phyloP scores from a whole-genome alignment of 176 grass and related monocot species.

The Paspalum notatum region DNA sequence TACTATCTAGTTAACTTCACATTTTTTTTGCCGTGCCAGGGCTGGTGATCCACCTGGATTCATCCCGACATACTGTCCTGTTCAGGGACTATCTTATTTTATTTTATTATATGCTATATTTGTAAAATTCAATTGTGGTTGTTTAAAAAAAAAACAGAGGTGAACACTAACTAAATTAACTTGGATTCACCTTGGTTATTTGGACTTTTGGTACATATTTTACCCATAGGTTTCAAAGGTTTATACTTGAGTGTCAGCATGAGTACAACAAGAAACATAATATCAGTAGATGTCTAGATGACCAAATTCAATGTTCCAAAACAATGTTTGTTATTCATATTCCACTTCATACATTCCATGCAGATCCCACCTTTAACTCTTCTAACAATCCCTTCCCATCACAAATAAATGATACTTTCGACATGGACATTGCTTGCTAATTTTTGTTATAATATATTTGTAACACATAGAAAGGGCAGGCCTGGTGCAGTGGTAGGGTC shows the following conservation, averaged over 20 bases:
- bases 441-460: neutral
- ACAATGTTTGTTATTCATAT: neutral
- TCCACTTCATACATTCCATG: constrained; percentile 6
- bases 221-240: constrained; percentile 31
- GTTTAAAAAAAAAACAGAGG: constrained; percentile 7
- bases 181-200: constrained; percentile 17
- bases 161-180: constrained; percentile 19
- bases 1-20: neutral
- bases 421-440: neutral
- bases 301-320: neutral
- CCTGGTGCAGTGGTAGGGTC: too few relatives aligned
- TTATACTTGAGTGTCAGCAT: constrained; percentile 12
- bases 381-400: neutral
- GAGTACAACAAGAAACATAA: neutral
- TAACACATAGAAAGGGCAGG: neutral
- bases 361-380: neutral
- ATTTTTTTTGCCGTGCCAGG: neutral
- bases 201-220: constrained; percentile 18
- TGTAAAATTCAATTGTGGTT: neutral
- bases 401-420: neutral
- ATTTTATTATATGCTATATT: neutral
- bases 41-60: neutral
- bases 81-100: constrained; percentile 27
- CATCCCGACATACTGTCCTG: neutral
- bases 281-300: neutral